Evolutionary conservation across 805 yeast species (phyloP), one percentile per base, ranked within the genome.

Genomic region (Saturnispora sanitii): DNA sequence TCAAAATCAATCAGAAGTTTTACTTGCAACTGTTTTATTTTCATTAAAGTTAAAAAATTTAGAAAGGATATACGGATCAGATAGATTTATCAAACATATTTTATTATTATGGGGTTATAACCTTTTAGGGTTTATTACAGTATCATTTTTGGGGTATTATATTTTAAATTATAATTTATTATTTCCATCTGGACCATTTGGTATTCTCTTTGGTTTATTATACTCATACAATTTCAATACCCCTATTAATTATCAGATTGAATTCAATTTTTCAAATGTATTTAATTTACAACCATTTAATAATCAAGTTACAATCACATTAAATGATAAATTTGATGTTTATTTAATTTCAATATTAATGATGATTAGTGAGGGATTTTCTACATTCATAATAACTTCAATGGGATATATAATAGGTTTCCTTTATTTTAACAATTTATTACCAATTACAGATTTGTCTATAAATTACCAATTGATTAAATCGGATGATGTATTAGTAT

Each of bases 21-120:
- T 73, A 17, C 47, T 75, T 3, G 52, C 67, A 2, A 52, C 68
- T 9, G 54, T 72, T 12, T 50, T 78, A 30, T 54, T 74, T 8
- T 62, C 67, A 66, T 65, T 73, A 43, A 70, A 71, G 37, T 68
- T 69, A 49, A 74, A 78, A 53, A 68, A 66, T 31, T 46, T 79
- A 38, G 86, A 79, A 56, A 54, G 84, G 38, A 56, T 72, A 37
- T 68, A 68, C 51, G 84, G 84, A 1, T 67, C 78, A 11, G 56
- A 68, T 35, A 75, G 73, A 49, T 74, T 75, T 48, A 48, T 73
- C 9, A 67, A 75, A 28, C 50, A 73, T 13, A 52, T 77, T 2
- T 41, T 65, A 1, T 49, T 75, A 31, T 58, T 71, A 28, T 65
- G 65, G 20, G 13, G 68, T 2, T 79, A 77, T 60, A 77, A 77